Percentiles rank a stretch among this genome's conserved stretches.
Evolutionary conservation across 2,329 filamentous ascomycete species (phyloP).

Genomic region (Sporothrix protearum): DNA sequence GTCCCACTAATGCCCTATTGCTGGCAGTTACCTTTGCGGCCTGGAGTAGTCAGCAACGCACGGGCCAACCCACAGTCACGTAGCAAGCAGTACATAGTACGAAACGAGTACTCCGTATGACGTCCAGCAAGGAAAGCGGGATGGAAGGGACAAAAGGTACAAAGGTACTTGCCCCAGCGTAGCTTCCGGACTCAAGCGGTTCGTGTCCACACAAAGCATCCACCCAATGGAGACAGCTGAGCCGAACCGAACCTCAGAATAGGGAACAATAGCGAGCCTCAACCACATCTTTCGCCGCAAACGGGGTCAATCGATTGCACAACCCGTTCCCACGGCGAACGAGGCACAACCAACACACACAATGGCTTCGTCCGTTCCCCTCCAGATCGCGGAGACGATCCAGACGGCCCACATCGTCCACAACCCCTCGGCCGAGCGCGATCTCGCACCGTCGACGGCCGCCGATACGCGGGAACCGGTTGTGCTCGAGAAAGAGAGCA

Average conservation of each 20-base stretch:
- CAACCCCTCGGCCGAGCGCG: conserved; percentile 66
- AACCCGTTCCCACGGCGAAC: too few relatives aligned
- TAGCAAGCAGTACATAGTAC: too few relatives aligned
- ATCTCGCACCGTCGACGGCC: conserved; percentile 76
- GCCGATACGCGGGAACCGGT: conserved; percentile 65
- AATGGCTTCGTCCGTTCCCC: conserved; percentile 57
- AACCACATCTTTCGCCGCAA: not conserved
- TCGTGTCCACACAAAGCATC: conserved; percentile 3
- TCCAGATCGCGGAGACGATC: conserved; percentile 72
- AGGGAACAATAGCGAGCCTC: not conserved
- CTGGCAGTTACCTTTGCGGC: not conserved
- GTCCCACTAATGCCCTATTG: not conserved
- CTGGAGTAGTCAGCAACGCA: conserved; percentile 17
- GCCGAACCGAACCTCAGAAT: not conserved
- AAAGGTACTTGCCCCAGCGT: not conserved
- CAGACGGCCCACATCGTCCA: conserved; percentile 76
- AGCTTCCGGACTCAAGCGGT: not conserved
- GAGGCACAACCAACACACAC: conserved; percentile 19
- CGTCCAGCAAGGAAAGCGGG: not conserved
- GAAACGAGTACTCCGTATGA: too few relatives aligned
- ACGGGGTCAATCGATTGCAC: not conserved
- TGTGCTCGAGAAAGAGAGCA: conserved; percentile 30
- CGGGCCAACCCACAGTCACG: not conserved
- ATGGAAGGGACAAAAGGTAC: not conserved
- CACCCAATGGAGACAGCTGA: not conserved